These are phyloP conservation scores for Trichoderma koningii DNA, from an alignment of 2,329 filamentous ascomycete species.

Conservation along the genomic window DNA sequence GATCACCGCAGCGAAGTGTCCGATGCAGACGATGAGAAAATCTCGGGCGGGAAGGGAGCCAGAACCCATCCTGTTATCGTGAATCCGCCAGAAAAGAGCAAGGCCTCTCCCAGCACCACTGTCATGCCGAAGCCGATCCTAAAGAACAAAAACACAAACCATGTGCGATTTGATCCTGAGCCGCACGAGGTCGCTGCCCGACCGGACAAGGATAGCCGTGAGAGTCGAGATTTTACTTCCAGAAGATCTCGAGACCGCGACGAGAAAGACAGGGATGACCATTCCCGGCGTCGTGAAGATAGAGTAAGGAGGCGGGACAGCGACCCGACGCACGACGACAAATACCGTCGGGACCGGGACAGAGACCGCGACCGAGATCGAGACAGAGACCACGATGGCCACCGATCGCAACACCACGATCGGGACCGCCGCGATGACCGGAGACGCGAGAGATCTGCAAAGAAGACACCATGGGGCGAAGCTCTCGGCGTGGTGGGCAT, in stretches of 20 bases:
- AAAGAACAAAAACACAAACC: slow-evolving; percentile 61
- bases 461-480: slow-evolving; percentile 54
- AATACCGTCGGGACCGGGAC: slow-evolving; percentile 11
- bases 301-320: slow-evolving; percentile 27
- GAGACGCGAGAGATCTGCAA: slow-evolving; percentile 43
- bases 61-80: slow-evolving; percentile 44
- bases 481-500: slow-evolving; percentile 60
- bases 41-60: slow-evolving; percentile 35
- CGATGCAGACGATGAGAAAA: slow-evolving; percentile 41
- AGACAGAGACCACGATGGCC: slow-evolving; percentile 11
- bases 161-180: slow-evolving; percentile 56
- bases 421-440: slow-evolving; percentile 43
- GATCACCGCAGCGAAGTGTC: slow-evolving; percentile 39
- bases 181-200: slow-evolving; percentile 46
- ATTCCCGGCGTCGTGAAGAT: slow-evolving; percentile 10
- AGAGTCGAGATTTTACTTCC: slow-evolving; percentile 32
- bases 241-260: slow-evolving; percentile 36
- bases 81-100: slow-evolving; percentile 39
- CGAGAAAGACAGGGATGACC: slow-evolving; percentile 32
- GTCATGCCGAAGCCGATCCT: slow-evolving; percentile 59
- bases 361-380: not conserved
- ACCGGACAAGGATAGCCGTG: slow-evolving; percentile 40
- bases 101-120: slow-evolving; percentile 42
- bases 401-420: slow-evolving; percentile 40
- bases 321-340: slow-evolving; percentile 32